These are phyloP conservation scores for Sphenostylis stenocarpa DNA, from an alignment of 306 rosid genomes.

Conservation along the genomic window DNA sequence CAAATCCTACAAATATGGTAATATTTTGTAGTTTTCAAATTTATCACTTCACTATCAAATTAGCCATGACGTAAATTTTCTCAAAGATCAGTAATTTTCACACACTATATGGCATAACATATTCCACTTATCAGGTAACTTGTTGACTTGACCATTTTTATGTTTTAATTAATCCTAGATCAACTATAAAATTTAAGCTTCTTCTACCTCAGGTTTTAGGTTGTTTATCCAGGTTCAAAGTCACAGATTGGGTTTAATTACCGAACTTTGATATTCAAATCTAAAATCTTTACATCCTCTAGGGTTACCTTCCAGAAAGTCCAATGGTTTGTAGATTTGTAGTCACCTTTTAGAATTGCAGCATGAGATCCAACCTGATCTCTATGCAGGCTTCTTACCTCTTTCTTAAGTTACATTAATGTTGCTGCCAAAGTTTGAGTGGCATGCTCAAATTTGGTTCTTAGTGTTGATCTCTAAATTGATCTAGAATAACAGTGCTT, in stretches of 20 bases:
- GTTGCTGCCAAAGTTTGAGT: neutral
- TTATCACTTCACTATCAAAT: constrained; percentile 5
- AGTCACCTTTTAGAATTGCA: neutral
- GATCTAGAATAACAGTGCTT: constrained; percentile 1
- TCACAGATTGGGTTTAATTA: neutral
- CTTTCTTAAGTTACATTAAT: neutral
- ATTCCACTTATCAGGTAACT: neutral
- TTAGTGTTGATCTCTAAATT: neutral
- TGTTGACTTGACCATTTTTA: neutral
- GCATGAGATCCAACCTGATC: constrained; percentile 1
- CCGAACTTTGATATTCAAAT: neutral
- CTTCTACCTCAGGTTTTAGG: neutral
- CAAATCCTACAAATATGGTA: neutral
- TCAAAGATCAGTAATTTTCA: neutral
- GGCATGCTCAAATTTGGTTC: neutral
- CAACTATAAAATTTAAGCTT: neutral
- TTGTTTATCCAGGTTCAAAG: neutral
- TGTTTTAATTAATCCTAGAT: neutral
- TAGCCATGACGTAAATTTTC: neutral
- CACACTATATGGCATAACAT: neutral
- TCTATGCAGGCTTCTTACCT: neutral
- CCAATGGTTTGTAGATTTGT: neutral
- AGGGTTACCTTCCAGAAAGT: neutral
- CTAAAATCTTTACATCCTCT: constrained; percentile 1
- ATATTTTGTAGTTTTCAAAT: neutral